Evolutionary conservation across 2,329 filamentous ascomycete genomes (phyloP).

Genomic region (Alternaria novae-zelandiae): DNA sequence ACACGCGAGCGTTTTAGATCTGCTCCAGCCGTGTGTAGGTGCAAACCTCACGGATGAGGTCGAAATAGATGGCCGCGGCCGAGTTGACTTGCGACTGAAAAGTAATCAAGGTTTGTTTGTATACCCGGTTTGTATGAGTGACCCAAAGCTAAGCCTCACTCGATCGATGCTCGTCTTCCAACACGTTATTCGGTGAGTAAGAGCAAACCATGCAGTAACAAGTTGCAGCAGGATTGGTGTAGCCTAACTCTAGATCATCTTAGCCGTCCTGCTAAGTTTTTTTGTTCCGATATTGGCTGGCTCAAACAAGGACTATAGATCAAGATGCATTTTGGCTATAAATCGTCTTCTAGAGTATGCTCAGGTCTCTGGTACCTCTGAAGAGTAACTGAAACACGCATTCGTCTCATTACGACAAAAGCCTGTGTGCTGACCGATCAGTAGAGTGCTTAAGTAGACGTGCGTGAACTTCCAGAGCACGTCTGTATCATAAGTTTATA

Average conservation of each 20-base stretch:
- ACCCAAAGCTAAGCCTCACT: not conserved
- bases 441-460: not conserved
- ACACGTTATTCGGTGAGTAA: not conserved
- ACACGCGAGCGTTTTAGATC: not conserved
- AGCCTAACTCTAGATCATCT: not conserved
- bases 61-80: not conserved
- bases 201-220: not conserved
- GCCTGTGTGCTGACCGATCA: not conserved
- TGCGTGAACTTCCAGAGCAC: not conserved
- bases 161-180: not conserved
- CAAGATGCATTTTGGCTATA: not conserved
- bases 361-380: not conserved
- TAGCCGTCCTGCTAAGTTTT: not conserved
- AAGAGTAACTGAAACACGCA: not conserved
- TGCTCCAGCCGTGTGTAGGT: not conserved
- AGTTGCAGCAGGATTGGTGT: not conserved
- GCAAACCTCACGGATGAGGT: not conserved
- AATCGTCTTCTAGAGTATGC: not conserved
- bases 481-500: not conserved
- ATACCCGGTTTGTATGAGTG: not conserved
- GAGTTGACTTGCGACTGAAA: not conserved
- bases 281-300: not conserved
- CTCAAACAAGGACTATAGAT: not conserved
- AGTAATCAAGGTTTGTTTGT: not conserved
- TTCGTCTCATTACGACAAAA: not conserved